Evolutionary conservation across 1,284 basidiomycete species (phyloP), one percentile per base, ranked within the genome.

Genomic region (Volvariella volvacea): DNA sequence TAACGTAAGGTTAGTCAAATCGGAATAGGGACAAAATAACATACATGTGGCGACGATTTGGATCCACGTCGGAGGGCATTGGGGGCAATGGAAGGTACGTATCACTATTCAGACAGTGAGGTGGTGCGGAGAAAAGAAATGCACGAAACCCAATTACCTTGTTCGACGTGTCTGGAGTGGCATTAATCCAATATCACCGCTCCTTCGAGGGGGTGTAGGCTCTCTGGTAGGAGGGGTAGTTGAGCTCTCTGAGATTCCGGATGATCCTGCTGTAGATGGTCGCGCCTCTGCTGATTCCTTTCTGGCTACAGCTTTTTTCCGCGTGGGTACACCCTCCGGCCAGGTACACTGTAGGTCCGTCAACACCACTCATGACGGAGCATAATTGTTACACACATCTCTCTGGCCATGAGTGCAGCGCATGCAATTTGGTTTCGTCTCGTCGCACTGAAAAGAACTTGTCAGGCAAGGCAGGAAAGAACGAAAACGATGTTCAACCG

Each of bases 401-500:
- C 87, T 73, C 54, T 87, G 82, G 8, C 83, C 82, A 63, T 88
- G 83, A 19, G 77, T 78, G 52, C 87, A 90, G 22, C 88, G 78
- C 67, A 80, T 78, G 63, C 87, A 90, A 48, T 73, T 78, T 31
- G 87, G 87, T 56, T 89, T 88, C 8, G 76, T 74, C 64, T 90
- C 87, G 58, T 90, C 87, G 62, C 87, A 90, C 87, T 90, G 50
- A 25, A 39, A 43, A 7, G 16, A 36, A 12, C 12, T 28, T n/a
- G n/a, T n/a, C n/a, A n/a, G 25, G 6, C 15, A 20, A 8, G 8
- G 15, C 34, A 4, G 6, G 6, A 36, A n/a, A 15, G 34, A 36
- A 15, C 6, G 34, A 20, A 36, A 7, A 20, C n/a, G 34, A 12
- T 28, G 25, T 6, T 36, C 34, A 36, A 36, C n/a, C 7, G n/a